A percentile compares a stretch with the other conserved stretches of the same genome.
Conservation (phyloP, 768 basidiomycete genomes). For the Dentipellis fragilis region DNA sequence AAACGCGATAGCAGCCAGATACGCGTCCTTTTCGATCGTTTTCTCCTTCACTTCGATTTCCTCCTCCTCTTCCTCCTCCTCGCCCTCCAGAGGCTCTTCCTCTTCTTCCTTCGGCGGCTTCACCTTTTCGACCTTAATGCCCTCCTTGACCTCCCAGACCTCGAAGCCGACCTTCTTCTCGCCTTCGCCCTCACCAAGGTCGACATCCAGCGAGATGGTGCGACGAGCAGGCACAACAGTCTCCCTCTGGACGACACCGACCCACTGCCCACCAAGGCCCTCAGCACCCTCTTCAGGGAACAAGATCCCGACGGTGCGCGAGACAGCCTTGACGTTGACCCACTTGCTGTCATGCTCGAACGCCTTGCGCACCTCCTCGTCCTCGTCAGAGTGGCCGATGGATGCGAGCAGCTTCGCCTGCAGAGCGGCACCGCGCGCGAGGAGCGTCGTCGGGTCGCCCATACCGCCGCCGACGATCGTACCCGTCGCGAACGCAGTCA, state of each 20-base stretch:
- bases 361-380: slow-evolving; percentile 39
- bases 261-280: slow-evolving; percentile 50
- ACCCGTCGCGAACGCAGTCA: slow-evolving; percentile 56
- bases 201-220: slow-evolving; percentile 47
- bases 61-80: slow-evolving; percentile 51
- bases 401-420: slow-evolving; percentile 56
- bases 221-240: slow-evolving; percentile 64
- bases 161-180: slow-evolving; percentile 49
- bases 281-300: slow-evolving; percentile 44
- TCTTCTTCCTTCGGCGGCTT: slow-evolving; percentile 34
- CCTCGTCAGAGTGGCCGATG: slow-evolving; percentile 33
- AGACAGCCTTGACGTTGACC: slow-evolving; percentile 43
- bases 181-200: slow-evolving; percentile 28
- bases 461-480: slow-evolving; percentile 63
- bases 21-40: slow-evolving; percentile 42
- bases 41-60: slow-evolving; percentile 56
- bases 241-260: slow-evolving; percentile 58
- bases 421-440: slow-evolving; percentile 67
- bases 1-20: slow-evolving; percentile 30
- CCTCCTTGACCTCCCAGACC: slow-evolving; percentile 70
- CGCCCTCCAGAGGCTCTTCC: slow-evolving; percentile 33
- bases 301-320: slow-evolving; percentile 53
- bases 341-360: slow-evolving; percentile 34
- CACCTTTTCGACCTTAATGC: slow-evolving; percentile 51
- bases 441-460: slow-evolving; percentile 69